phyloP scores from a whole-genome alignment of 1,139 yeast species.

The Sugiyamaella japonica region DNA sequence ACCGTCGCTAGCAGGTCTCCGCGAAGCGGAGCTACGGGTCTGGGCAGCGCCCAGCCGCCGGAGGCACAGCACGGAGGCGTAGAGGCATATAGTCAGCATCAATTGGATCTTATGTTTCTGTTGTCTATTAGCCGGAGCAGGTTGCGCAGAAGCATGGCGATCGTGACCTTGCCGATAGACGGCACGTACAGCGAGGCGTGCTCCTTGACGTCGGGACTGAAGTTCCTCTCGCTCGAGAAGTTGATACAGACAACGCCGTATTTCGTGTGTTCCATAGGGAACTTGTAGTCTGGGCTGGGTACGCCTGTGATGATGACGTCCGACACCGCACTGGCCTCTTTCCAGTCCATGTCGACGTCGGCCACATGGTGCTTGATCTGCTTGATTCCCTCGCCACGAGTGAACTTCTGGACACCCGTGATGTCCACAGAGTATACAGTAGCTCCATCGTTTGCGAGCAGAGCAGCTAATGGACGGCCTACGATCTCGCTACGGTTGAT shows the following conservation, averaged over 20 bases:
- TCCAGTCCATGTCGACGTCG: conserved; percentile 56
- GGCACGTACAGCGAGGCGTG: conserved; percentile 93
- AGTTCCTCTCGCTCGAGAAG: conserved; percentile 86
- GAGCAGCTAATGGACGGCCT: conserved; percentile 94
- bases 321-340: conserved; percentile 67
- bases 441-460: conserved; percentile 96
- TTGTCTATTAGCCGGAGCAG: conserved; percentile 77
- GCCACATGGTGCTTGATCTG: conserved; percentile 81
- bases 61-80: not conserved
- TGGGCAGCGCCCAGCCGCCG: not conserved
- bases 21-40: not conserved
- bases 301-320: conserved; percentile 97
- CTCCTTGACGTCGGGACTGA: conserved; percentile 72
- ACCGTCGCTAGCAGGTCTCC: not conserved
- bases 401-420: conserved; percentile 83
- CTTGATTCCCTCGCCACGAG: conserved; percentile 89
- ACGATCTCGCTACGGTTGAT: conserved; percentile 95
- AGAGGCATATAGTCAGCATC: not conserved
- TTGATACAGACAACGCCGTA: conserved; percentile 91
- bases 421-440: conserved; percentile 90
- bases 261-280: conserved; percentile 74
- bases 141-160: conserved; percentile 88
- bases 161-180: conserved; percentile 93
- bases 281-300: conserved; percentile 77
- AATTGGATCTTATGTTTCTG: conserved; percentile 35